A percentile compares a stretch with the other conserved stretches of the same genome.
These are phyloP conservation scores for Bipolaris victoriae DNA, from an alignment of 2,329 filamentous ascomycete species.

Conservation along the genomic window DNA sequence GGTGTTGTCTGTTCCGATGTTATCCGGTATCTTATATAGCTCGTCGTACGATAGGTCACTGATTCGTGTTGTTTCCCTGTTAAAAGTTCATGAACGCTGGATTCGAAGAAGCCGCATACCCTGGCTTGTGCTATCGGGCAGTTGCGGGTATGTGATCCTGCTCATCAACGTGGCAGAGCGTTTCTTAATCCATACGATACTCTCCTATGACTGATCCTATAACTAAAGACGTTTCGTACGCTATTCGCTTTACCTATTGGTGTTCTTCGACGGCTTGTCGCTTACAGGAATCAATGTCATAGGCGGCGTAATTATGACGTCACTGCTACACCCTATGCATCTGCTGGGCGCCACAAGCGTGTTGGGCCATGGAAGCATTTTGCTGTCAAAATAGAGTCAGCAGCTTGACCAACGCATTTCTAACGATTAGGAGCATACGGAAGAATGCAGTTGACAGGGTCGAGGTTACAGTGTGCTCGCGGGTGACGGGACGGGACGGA, in stretches of 20 bases:
- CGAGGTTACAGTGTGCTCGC: no score
- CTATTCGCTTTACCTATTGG: not conserved
- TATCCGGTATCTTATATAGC: not conserved
- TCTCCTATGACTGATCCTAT: no score
- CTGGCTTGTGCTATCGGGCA: not conserved
- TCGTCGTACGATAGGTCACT: not conserved
- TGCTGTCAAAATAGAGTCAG: not conserved
- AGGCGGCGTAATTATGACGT: not conserved
- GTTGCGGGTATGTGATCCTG: not conserved
- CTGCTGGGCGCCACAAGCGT: not conserved
- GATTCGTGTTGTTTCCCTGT: not conserved
- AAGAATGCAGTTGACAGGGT: no score
- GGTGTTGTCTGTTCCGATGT: not conserved
- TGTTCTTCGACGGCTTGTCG: not conserved
- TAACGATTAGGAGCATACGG: no score
- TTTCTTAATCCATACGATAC: not conserved
- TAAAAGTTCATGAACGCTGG: not conserved
- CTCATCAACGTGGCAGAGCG: no score
- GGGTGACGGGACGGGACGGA: no score
- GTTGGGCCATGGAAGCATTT: not conserved
- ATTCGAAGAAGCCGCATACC: not conserved
- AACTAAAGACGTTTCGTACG: no score
- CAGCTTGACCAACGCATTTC: not conserved
- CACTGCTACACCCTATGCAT: not conserved
- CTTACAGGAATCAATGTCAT: not conserved